Conservation (phyloP, 192 early-diverging fungal species). For the Entomortierella parvispora region DNA sequence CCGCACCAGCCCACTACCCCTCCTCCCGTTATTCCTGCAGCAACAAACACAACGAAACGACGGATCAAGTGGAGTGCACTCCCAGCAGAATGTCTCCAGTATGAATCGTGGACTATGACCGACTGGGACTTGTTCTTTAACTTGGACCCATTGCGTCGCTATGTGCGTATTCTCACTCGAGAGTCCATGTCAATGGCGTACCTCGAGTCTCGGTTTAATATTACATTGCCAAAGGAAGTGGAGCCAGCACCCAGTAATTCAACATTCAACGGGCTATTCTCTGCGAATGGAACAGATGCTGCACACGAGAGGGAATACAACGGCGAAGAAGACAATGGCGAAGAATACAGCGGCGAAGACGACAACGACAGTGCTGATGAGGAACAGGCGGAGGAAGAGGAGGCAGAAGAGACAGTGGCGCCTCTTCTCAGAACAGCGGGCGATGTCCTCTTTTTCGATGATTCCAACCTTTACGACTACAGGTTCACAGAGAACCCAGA, state of each 20-base stretch:
- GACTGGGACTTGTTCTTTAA: conserved; percentile 67
- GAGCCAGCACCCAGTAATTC: neutral
- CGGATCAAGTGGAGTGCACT: conserved; percentile 30
- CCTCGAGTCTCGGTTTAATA: conserved; percentile 21
- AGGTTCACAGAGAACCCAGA: conserved; percentile 57
- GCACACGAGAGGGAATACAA: neutral
- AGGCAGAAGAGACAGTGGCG: conserved; percentile 1
- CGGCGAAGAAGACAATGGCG: neutral
- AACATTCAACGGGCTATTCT: too few relatives aligned
- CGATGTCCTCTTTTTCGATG: conserved; percentile 53
- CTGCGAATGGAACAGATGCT: conserved; percentile 1
- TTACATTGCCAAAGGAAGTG: conserved; percentile 23
- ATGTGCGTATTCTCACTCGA: conserved; percentile 54
- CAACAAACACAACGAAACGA: neutral
- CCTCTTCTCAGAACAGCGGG: conserved; percentile 26
- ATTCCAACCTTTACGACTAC: conserved; percentile 53
- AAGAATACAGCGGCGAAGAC: conserved; percentile 6
- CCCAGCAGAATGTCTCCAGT: conserved; percentile 64
- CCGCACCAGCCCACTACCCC: neutral
- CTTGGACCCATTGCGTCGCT: conserved; percentile 46
- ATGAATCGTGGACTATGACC: conserved; percentile 61
- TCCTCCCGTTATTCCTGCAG: neutral
- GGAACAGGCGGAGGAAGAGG: conserved; percentile 8
- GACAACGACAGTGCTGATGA: neutral
- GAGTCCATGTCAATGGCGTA: conserved; percentile 44